Percentiles rank a stretch among this genome's conserved stretches.
These are phyloP conservation scores for Lactuca saligna DNA, from an alignment of 129 eudicot species.

Conservation along the genomic window DNA sequence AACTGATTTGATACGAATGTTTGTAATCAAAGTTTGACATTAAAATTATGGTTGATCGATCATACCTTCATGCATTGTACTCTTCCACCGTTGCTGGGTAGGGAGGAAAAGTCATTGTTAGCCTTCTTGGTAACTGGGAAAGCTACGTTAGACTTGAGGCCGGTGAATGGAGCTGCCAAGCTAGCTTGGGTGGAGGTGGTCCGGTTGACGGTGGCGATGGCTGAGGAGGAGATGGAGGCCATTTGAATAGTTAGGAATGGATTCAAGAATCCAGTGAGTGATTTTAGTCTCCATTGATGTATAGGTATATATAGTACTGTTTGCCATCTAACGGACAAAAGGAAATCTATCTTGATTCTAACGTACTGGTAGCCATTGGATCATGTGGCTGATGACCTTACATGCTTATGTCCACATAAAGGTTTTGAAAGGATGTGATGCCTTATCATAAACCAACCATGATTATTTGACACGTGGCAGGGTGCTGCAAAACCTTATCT, in stretches of 20 bases:
- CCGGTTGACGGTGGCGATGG: slow-evolving; percentile 38
- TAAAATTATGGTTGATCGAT: background rate
- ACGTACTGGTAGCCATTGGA: slow-evolving; percentile 26
- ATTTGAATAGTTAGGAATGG: slow-evolving; percentile 15
- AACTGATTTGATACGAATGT: background rate
- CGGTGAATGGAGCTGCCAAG: slow-evolving; percentile 50
- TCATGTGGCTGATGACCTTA: slow-evolving; percentile 27
- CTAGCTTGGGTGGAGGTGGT: slow-evolving; percentile 46
- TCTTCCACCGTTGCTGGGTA: slow-evolving; percentile 54
- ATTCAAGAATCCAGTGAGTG: slow-evolving; percentile 13
- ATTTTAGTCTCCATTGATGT: slow-evolving; percentile 4
- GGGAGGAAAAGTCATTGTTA: slow-evolving; percentile 36
- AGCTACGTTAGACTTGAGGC: slow-evolving; percentile 48
- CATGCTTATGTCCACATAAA: slow-evolving; percentile 37
- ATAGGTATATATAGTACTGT: slow-evolving; percentile 23
- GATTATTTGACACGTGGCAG: slow-evolving; percentile 33
- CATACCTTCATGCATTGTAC: slow-evolving; percentile 68
- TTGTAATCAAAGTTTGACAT: background rate
- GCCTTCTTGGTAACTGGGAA: slow-evolving; percentile 53
- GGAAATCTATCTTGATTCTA: slow-evolving; percentile 3
- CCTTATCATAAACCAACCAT: slow-evolving; percentile 39
- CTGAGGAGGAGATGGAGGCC: slow-evolving; percentile 40
- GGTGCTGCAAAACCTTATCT: slow-evolving; percentile 28
- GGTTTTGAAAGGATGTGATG: slow-evolving; percentile 25
- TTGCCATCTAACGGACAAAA: slow-evolving; percentile 32